Evolutionary conservation across 2,329 filamentous ascomycete species (phyloP).

Genomic region (Madurella mycetomatis): DNA sequence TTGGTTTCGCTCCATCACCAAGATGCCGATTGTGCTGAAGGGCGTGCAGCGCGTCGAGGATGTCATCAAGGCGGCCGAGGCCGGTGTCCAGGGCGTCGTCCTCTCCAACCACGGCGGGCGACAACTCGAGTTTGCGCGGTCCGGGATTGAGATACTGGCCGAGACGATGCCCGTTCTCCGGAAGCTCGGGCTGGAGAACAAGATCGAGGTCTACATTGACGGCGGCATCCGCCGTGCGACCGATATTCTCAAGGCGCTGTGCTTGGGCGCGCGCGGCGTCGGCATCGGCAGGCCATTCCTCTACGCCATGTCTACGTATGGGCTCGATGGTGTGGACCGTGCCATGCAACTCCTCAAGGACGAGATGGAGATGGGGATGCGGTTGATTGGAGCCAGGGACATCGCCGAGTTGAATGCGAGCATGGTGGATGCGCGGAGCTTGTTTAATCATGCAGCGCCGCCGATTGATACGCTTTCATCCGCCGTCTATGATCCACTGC

Average conservation of each 20-base stretch:
- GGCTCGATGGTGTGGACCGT: conserved; percentile 77
- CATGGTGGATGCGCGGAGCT: conserved; percentile 70
- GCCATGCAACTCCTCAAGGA: conserved; percentile 92
- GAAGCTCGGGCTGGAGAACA: conserved; percentile 65
- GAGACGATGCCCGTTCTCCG: conserved; percentile 88
- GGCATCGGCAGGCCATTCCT: conserved; percentile 93
- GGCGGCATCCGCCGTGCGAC: conserved; percentile 86
- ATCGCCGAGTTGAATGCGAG: conserved; percentile 75
- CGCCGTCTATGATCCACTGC: conserved; percentile 51
- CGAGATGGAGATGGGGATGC: conserved; percentile 99
- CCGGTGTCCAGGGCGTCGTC: conserved; percentile 81
- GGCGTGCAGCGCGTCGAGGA: conserved; percentile 96
- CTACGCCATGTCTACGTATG: conserved; percentile 94
- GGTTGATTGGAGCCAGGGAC: conserved; percentile 74
- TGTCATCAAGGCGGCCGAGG: conserved; percentile 78
- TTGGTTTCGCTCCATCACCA: conserved; percentile 87
- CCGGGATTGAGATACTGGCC: conserved; percentile 82
- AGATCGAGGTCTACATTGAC: conserved; percentile 85
- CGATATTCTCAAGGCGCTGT: conserved; percentile 92
- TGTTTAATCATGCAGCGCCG: conserved; percentile 51
- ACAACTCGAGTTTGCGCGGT: conserved; percentile 87
- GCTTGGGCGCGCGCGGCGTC: conserved; percentile 84
- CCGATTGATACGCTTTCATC: conserved; percentile 46
- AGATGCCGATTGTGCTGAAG: conserved; percentile 94
- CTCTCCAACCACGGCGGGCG: conserved; percentile 94